Percentiles rank a stretch among this genome's conserved stretches.
These are phyloP conservation scores for Tripidium arundinaceum DNA, from an alignment of 202 grass and related monocot genomes.

Conservation along the genomic window DNA sequence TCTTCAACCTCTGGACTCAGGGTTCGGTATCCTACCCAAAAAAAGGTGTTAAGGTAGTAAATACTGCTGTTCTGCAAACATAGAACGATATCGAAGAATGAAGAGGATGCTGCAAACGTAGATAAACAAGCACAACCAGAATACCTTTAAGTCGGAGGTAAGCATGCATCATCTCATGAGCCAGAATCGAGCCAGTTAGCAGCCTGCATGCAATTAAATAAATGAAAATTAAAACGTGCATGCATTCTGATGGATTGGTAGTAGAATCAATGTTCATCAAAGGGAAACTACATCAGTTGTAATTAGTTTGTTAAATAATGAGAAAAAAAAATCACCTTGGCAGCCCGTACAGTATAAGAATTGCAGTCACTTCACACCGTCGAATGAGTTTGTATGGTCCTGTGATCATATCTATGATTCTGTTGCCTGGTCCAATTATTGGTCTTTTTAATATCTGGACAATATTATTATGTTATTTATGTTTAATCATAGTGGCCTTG, in stretches of 20 bases:
- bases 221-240: background rate
- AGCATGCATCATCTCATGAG: slow-evolving; percentile 99
- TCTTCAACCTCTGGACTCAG: slow-evolving; percentile 79
- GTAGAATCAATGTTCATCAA: slow-evolving; percentile 3
- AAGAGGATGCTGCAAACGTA: slow-evolving; percentile 9
- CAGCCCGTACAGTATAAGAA: slow-evolving; percentile 77
- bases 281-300: background rate
- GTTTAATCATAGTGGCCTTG: background rate
- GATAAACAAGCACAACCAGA: slow-evolving; percentile 26
- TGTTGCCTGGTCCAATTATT: slow-evolving; percentile 72
- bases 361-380: slow-evolving; percentile 90
- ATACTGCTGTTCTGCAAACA: background rate
- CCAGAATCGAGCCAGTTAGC: slow-evolving; percentile 82
- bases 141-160: slow-evolving; percentile 96
- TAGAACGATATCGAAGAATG: background rate
- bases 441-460: slow-evolving; percentile 72
- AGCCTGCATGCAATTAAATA: slow-evolving; percentile 53
- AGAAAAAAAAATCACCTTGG: slow-evolving; percentile 54
- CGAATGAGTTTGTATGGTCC: slow-evolving; percentile 44
- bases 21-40: slow-evolving; percentile 57
- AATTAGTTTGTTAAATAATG: background rate
- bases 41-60: background rate
- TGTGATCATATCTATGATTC: slow-evolving; percentile 68
- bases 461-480: background rate
- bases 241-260: background rate